Percentiles rank a stretch among this genome's conserved stretches.
phyloP scores from a whole-genome alignment of 805 yeast species.

The Spathaspora passalidarum region DNA sequence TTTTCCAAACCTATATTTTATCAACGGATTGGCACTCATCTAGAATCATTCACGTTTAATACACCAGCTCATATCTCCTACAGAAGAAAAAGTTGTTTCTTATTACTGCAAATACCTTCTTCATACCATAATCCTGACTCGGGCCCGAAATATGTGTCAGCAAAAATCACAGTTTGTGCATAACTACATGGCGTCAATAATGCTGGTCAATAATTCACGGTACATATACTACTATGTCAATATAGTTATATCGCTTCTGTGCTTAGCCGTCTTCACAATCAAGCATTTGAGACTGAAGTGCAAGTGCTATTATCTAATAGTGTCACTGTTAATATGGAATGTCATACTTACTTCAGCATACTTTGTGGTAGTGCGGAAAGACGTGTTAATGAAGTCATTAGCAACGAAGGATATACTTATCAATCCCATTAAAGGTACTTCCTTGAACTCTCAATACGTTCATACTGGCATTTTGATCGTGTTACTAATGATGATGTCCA shows the following conservation, averaged over 20 bases:
- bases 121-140: background rate
- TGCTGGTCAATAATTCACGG: background rate
- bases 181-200: no score
- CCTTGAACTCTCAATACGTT: constrained; percentile 9
- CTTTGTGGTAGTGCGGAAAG: background rate
- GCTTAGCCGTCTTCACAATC: background rate
- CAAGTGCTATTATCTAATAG: background rate
- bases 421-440: background rate
- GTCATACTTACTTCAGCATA: background rate
- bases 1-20: background rate
- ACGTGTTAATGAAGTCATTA: background rate
- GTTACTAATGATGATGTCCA: constrained; percentile 10
- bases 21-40: background rate
- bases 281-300: background rate
- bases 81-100: background rate
- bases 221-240: constrained; percentile 1
- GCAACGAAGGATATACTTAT: background rate
- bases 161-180: constrained; percentile 3
- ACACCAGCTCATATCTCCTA: background rate
- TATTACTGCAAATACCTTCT: background rate
- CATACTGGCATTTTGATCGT: constrained; percentile 12
- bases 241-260: background rate
- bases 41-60: background rate
- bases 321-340: constrained; percentile 1
- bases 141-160: constrained; percentile 1